Evolutionary conservation across 129 eudicot species (phyloP), one percentile per base, ranked within the genome.

Genomic region (Ambrosia artemisiifolia): DNA sequence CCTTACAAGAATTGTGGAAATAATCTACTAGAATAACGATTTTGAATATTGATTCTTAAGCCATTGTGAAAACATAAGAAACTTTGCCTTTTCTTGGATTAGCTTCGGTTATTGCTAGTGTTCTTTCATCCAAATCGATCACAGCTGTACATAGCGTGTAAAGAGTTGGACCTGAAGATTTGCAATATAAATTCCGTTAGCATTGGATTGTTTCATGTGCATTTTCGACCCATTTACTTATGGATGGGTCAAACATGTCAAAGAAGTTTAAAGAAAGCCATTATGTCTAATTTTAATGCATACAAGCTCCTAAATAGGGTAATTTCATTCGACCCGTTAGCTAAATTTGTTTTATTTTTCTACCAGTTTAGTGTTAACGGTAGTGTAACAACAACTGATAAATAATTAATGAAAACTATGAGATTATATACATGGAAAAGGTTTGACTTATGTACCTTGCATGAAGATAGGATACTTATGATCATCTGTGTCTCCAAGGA

Each of bases 101-200:
- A 19, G 85, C 89, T 83, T 88, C 87, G 47, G 74, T 69, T 62
- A 94, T 84, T 38, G 91, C 34, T 30, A 90, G 46, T 13, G 89
- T 88, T 81, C 83, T 75, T 78, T 81, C 88, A 77, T 94, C 97
- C 75, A 90, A 76, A 78, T 94, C 91, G 35, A 94, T 74, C 72
- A 94, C 76, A 72, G 81, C 97, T 11, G 99, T 94, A 84, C 97
- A 94, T 70, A 94, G 81, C 9, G 94, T 94, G 87, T 94, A 77
- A 42, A 94, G 92, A 9, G 59, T 63, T 3, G 97, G 99, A 44
- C 99, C 98, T 94, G 91, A 67, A 83, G 80, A 34, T 18, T 18
- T 71, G 63, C 42, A 16, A 9, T 61, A 54, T 9, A 35, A 32
- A 54, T 66, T 54, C 7, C 13, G 7, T 38, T 6, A 51, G 65